phyloP scores from a whole-genome alignment of 805 yeast genomes.

The Vanderwaltozyma polyspora region DNA sequence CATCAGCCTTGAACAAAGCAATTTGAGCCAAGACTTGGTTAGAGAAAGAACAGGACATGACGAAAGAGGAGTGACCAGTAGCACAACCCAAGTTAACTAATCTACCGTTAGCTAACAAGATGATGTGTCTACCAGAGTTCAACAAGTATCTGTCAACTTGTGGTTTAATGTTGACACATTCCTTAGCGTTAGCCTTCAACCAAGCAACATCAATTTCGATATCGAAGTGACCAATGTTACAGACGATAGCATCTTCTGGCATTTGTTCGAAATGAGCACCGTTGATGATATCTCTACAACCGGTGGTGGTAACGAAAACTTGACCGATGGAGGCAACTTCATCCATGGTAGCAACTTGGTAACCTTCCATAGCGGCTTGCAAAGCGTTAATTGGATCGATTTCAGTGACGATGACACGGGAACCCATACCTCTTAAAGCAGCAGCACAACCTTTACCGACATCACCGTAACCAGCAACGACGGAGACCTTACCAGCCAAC shows the following conservation, averaged over 20 bases:
- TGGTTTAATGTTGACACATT: slow-evolving; percentile 94
- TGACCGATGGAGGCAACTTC: slow-evolving; percentile 90
- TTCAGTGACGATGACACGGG: slow-evolving; percentile 94
- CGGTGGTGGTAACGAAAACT: slow-evolving; percentile 97
- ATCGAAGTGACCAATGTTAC: slow-evolving; percentile 99
- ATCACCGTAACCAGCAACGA: slow-evolving; percentile 99
- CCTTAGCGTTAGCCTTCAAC: slow-evolving; percentile 88
- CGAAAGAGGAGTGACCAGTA: slow-evolving; percentile 98
- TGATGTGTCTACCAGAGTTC: slow-evolving; percentile 82
- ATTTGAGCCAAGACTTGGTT: slow-evolving; percentile 99
- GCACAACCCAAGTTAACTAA: slow-evolving; percentile 99
- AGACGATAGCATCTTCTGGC: slow-evolving; percentile 99
- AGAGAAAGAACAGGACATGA: slow-evolving; percentile 98
- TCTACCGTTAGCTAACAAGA: slow-evolving; percentile 97
- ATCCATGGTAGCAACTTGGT: slow-evolving; percentile 90
- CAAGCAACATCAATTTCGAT: slow-evolving; percentile 98
- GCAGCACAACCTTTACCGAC: slow-evolving; percentile 99
- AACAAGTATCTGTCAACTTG: slow-evolving; percentile 96
- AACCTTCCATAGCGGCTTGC: slow-evolving; percentile 98
- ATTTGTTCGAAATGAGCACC: slow-evolving; percentile 75
- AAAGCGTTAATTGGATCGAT: slow-evolving; percentile 97
- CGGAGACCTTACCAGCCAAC: slow-evolving; percentile 99
- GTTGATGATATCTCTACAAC: slow-evolving; percentile 96
- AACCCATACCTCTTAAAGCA: slow-evolving; percentile 98
- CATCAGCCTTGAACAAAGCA: slow-evolving; percentile 84